Base-by-base conservation (phyloP, 345 rosid species). In the Syzygium oleosum region DNA sequence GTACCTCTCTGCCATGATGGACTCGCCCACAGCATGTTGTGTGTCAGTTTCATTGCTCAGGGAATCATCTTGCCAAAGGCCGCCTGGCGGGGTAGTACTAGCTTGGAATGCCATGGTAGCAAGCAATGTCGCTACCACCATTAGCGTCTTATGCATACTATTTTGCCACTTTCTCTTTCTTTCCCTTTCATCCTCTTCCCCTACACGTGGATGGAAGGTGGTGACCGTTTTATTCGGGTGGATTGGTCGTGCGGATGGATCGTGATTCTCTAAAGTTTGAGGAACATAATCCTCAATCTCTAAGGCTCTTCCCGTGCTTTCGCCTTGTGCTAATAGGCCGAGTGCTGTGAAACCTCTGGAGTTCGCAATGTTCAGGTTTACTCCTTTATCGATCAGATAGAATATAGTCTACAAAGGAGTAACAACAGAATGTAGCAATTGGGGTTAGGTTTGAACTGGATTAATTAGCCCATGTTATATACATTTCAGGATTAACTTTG, bases 191-290 rank as follows among this genome's bases (percentile, higher is more conserved):
- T 27, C 16, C 31, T 12, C 73, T n/a, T 61, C 9, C 12, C 17
- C 8, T 12, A 13, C 16, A 5, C 4, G 41, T 38, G 41, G 31
- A 5, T 59, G 65, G 16, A 9, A 12, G 65, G 7, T 2, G 0
- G 65, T 21, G 27, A 59, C 15, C 16, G 8, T 61, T 34, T 27
- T 27, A 13, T 61, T 61, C 0, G 19, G 0, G 2, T 1, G 0
- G 8, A 61, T 4, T 6, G 17, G 0, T 61, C 4, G 34, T n/a
- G 4, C 1, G 3, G 4, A 61, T 6, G 73, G 8, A 17, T 61
- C 9, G 0, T n/a, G 73, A n/a, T n/a, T 61, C 17, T 5, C 4
- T 13, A 4, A 27, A 61, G 1, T 27, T 61, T 61, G 73, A 61
- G 73, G 3, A 61, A 38, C 41, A 38, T 0, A 38, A 38, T 38